Base-by-base conservation (phyloP, 1,139 yeast genomes). In the Geotrichum fermentans region DNA sequence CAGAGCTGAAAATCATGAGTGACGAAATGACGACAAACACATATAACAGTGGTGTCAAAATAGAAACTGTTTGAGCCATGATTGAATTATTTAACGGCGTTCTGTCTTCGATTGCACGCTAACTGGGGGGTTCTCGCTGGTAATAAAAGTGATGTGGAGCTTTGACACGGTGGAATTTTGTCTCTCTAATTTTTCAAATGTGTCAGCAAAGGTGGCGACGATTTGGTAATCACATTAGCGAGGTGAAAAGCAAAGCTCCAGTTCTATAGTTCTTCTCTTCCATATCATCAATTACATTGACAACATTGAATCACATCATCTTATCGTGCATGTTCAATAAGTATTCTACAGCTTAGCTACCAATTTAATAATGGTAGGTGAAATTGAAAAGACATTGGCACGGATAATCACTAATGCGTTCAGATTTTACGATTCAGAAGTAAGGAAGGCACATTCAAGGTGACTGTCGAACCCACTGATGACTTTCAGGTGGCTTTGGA, bases 41-140 rank as follows among this genome's bases (percentile, higher is more conserved):
- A 64, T 92, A 92, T 41, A 86, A 71, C 52, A 92, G 66, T 26
- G 98, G 97, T 14, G 96, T 87, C 64, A 78, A 80, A 35, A 90
- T 79, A n/a, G 96, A 86, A 55, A 89, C 78, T 57, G 56, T 54
- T 45, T 60, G 62, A 21, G 65, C 66, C 69, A 65, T 67, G 22
- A 16, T 40, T 29, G 35, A 50, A 14, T 35, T 13, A 11, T 42
- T 4, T 29, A 4, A 3, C 21, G 4, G 17, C 16, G 11, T 6
- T 21, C 30, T 21, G 14, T 38, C 17, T 5, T 17, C 14, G 11
- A 30, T n/a, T n/a, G 5, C 11, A 30, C 13, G 14, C 4, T 34
- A 21, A 7, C 20, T n/a, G 20, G 38, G 11, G 38, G 38, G 18
- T 34, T 14, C 17, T 5, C 17, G 20, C 24, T n/a, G n/a, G n/a